Base-by-base conservation (phyloP, 192 early-diverging fungal genomes). In the Backusella westeae region DNA sequence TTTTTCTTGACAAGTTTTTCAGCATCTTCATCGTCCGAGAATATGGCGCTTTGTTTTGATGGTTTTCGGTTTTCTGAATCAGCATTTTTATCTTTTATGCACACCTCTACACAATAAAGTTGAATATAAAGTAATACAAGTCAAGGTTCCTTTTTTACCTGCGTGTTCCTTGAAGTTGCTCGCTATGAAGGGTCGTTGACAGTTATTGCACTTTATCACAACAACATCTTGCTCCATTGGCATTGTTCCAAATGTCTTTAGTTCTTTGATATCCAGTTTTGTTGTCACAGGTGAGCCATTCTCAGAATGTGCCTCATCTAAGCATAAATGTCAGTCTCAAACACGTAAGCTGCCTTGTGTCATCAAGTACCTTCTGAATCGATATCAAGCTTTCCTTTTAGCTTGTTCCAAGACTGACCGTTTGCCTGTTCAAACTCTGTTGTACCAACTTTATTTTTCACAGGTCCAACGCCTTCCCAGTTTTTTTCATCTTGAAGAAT, bases 171-270 rank as follows among this genome's bases (percentile, higher is more conserved):
- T 82, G 56, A 93, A 90, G 8, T 83, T 87, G 21, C 83, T 87
- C 8, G 91, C 85, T 14, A 94, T 72, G 34, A 95, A 75, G 7
- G 90, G 86, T 70, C 91, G 91, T 19, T 83, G 44, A 74, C 94
- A 95, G 15, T 73, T 71, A 23, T 87, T 89, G 79, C 94, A 95
- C 15, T 82, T 84, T 26, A 95, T 90, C 7, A 92, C 76, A 10
- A 90, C 85, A 21, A 87, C 63, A 14, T 91, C 89, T 23, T 95
- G 92, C 41, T 87, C 75, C 77, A 91, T 80, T 46, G 92, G 89
- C 75, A 84, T 81, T 34, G 73, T 78, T 21, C 88, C 88, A 80
- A 85, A 89, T 34, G 75, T 86, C 67, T 81, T 88, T 81, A 86
- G 81, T 70, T 89, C 85, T 39, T 80, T 82, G 41, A 52, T 72